These are phyloP conservation scores for Botryotinia globosa DNA, from an alignment of 2,329 filamentous ascomycete species.

Conservation along the genomic window DNA sequence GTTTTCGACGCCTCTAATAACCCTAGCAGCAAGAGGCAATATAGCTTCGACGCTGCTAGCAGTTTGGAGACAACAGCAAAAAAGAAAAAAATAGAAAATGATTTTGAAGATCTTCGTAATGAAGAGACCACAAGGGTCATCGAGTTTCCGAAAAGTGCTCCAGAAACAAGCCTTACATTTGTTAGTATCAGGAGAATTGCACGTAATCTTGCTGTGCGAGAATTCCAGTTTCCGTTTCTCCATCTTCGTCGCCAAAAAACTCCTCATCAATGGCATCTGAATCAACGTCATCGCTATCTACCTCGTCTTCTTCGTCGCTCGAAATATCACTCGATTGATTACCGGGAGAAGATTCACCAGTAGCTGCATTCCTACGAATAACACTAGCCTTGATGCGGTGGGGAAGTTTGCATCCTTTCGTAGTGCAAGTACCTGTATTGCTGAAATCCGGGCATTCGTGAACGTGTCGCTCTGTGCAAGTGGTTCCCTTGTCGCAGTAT, in stretches of 20 bases:
- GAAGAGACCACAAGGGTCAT: background rate
- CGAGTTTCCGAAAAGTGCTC: background rate
- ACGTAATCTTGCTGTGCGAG: constrained; percentile 60
- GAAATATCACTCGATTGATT: constrained; percentile 66
- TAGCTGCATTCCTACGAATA: constrained; percentile 61
- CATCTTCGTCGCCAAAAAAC: constrained; percentile 56
- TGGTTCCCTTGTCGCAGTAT: constrained; percentile 79
- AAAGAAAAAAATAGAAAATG: background rate
- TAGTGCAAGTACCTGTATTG: constrained; percentile 81
- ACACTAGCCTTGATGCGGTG: constrained; percentile 86
- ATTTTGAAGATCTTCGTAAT: background rate
- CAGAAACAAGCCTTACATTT: constrained; percentile 10
- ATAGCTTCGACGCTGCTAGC: background rate
- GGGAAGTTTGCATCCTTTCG: constrained; percentile 76
- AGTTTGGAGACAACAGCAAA: background rate
- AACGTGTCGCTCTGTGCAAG: constrained; percentile 79
- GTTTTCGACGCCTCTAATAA: background rate
- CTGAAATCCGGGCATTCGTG: constrained; percentile 94
- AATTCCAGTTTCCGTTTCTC: constrained; percentile 52
- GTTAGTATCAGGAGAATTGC: constrained; percentile 42
- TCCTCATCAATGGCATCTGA: constrained; percentile 69
- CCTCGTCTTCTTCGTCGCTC: constrained; percentile 67
- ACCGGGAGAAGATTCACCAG: constrained; percentile 43
- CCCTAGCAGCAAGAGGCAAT: background rate
- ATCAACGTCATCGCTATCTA: constrained; percentile 75